These are phyloP conservation scores for Eucalyptus rudis DNA, from an alignment of 345 rosid species.

Conservation along the genomic window DNA sequence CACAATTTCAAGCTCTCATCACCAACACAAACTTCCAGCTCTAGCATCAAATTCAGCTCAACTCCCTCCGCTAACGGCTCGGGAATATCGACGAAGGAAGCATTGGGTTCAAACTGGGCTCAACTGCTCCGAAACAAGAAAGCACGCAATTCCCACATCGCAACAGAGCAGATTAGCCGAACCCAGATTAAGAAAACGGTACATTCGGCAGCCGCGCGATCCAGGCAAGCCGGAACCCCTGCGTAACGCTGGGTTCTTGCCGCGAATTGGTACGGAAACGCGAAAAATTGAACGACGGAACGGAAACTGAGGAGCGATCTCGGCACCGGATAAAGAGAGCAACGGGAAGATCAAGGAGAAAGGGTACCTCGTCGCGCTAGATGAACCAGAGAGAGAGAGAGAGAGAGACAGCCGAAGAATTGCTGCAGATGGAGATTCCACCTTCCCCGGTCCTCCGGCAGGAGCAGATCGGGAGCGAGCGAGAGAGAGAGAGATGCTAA, in stretches of 20 bases:
- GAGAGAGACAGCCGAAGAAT: neutral
- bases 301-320: neutral
- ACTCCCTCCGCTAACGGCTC: neutral
- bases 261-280: neutral
- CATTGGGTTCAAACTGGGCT: neutral
- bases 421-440: neutral
- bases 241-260: neutral
- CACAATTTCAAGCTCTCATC: neutral
- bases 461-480: neutral
- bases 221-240: neutral
- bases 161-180: neutral
- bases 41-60: neutral
- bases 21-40: neutral
- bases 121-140: neutral
- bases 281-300: neutral
- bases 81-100: neutral
- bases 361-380: neutral
- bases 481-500: neutral
- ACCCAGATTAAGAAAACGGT: neutral
- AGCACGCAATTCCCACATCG: neutral
- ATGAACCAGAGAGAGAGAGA: neutral
- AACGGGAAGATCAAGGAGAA: neutral
- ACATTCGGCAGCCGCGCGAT: neutral
- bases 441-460: neutral
- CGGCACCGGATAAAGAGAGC: neutral